These are phyloP conservation scores for Mycena vulgaris DNA, from an alignment of 768 basidiomycete genomes.

Conservation along the genomic window DNA sequence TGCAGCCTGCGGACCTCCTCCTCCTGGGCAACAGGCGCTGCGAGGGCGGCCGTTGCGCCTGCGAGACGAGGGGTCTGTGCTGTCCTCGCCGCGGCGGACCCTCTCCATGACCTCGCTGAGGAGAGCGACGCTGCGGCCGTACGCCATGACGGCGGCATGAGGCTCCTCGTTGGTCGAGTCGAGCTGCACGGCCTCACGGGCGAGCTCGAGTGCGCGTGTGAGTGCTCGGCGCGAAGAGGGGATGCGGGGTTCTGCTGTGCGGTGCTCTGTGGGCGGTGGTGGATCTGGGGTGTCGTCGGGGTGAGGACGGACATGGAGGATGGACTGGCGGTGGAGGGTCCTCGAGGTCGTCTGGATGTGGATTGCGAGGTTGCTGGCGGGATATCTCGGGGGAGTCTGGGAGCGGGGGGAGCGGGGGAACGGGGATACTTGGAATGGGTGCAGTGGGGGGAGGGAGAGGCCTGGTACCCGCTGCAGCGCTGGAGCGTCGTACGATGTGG, in stretches of 20 bases:
- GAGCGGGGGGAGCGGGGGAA: conserved; percentile 40
- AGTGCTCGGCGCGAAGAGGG: conserved; percentile 90
- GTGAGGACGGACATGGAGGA: conserved; percentile 40
- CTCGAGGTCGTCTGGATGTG: conserved; percentile 42
- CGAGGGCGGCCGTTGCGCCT: conserved; percentile 74
- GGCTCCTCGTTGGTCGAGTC: conserved; percentile 93
- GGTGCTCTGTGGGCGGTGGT: conserved; percentile 53
- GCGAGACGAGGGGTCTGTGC: conserved; percentile 69
- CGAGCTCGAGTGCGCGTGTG: conserved; percentile 88
- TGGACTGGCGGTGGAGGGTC: conserved; percentile 42
- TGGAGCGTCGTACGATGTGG: conserved; percentile 78
- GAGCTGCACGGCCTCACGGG: conserved; percentile 90
- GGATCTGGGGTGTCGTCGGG: conserved; percentile 58
- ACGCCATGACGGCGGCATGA: conserved; percentile 90
- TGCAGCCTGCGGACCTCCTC: conserved; percentile 90
- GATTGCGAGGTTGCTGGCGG: conserved; percentile 37
- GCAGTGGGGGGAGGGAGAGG: conserved; percentile 70
- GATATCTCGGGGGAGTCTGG: conserved; percentile 32
- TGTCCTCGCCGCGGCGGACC: conserved; percentile 88
- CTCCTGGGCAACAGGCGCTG: conserved; percentile 90
- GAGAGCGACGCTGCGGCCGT: conserved; percentile 88
- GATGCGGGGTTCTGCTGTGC: conserved; percentile 60
- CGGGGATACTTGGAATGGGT: conserved; percentile 79
- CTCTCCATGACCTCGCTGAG: conserved; percentile 95
- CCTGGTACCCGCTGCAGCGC: conserved; percentile 51